These are phyloP conservation scores for Prunus fruticosa DNA, from an alignment of 306 rosid genomes.

Conservation along the genomic window DNA sequence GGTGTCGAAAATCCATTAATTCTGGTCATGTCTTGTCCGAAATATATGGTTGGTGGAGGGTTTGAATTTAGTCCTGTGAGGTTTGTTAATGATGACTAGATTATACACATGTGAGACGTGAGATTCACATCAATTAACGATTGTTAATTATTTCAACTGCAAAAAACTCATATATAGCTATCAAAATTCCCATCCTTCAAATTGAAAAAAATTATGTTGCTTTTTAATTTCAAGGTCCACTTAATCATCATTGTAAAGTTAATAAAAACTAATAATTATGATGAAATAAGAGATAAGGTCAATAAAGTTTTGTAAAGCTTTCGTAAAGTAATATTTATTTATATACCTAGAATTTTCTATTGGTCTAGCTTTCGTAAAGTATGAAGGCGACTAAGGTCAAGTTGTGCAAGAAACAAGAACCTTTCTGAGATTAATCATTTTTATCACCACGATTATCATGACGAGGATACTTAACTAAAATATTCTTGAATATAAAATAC, in stretches of 20 bases:
- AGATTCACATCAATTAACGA: neutral
- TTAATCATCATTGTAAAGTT: neutral
- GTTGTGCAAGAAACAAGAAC: too few relatives aligned
- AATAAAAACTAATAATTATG: neutral
- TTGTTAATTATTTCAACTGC: neutral
- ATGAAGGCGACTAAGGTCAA: too few relatives aligned
- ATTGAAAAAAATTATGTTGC: neutral
- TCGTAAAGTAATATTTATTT: neutral
- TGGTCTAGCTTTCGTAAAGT: too few relatives aligned
- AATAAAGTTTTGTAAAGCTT: neutral
- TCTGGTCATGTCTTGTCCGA: neutral
- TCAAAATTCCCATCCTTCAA: too few relatives aligned
- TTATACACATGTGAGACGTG: rapidly evolving
- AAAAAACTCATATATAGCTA: neutral
- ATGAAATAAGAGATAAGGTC: neutral
- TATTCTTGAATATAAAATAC: too few relatives aligned
- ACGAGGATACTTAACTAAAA: too few relatives aligned
- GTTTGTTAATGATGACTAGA: neutral
- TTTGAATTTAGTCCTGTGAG: neutral
- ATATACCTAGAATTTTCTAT: too few relatives aligned
- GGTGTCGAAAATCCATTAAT: too few relatives aligned
- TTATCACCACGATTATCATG: too few relatives aligned
- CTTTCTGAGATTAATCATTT: too few relatives aligned
- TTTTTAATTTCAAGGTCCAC: neutral
- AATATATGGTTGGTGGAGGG: neutral